A percentile compares a stretch with the other conserved stretches of the same genome.
Evolutionary conservation across 345 rosid genomes (phyloP).

Genomic region (Geranium brycei): DNA sequence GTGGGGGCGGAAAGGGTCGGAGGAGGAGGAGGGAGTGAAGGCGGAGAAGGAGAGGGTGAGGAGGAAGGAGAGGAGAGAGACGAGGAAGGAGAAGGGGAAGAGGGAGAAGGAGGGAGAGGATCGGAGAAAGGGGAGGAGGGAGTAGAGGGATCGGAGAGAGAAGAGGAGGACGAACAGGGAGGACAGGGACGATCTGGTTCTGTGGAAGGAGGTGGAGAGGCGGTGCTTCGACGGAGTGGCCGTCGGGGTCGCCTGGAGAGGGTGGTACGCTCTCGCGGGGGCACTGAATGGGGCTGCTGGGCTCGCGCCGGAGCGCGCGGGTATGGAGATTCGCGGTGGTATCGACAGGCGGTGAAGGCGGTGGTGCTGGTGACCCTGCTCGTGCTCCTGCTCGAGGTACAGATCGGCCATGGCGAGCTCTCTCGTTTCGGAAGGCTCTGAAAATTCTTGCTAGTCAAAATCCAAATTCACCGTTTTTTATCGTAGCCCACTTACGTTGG

Average conservation of each 20-base stretch:
- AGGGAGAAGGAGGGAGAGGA: constrained; percentile 43
- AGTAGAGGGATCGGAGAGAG: constrained; percentile 41
- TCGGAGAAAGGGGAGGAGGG: constrained; percentile 48
- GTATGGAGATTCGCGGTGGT: constrained; percentile 26
- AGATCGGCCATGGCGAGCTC: constrained; percentile 36
- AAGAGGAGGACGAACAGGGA: constrained; percentile 43
- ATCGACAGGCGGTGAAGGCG: constrained; percentile 63
- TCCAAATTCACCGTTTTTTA: no score
- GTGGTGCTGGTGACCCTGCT: constrained; percentile 42
- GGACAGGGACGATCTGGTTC: constrained; percentile 25
- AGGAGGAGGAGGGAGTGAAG: constrained; percentile 10
- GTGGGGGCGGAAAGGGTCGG: constrained; percentile 9
- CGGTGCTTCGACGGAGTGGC: constrained; percentile 62
- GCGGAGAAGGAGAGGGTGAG: constrained; percentile 18
- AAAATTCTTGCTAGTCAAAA: no score
- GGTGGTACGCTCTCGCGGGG: constrained; percentile 28
- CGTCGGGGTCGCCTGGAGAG: constrained; percentile 40
- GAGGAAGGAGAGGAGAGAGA: constrained; percentile 24
- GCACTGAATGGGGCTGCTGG: constrained; percentile 6
- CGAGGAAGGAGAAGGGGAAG: constrained; percentile 33
- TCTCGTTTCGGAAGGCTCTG: background rate
- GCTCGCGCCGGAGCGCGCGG: constrained; percentile 10
- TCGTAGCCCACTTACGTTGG: no score
- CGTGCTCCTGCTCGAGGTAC: constrained; percentile 23
- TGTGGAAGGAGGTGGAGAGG: constrained; percentile 19